Evolutionary conservation across 2,329 filamentous ascomycete genomes (phyloP), one percentile per base, ranked within the genome.

Genomic region (Sphaerulina vaccinii): DNA sequence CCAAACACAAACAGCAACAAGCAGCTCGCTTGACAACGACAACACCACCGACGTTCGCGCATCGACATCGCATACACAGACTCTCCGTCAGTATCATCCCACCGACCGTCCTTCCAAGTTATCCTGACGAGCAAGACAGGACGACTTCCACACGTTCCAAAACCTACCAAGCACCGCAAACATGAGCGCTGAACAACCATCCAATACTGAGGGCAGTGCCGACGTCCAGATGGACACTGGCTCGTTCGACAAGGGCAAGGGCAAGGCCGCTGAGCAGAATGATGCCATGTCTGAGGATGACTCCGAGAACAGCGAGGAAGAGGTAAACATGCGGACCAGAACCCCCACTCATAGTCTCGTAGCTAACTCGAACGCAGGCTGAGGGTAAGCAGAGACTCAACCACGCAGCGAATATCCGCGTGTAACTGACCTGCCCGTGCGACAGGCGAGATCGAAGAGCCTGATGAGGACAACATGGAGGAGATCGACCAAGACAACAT

Each of bases 401-500:
- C n/a, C 8, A 18, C 23, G 29, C 29, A 32, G 16, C 21, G 44
- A 23, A 23, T 4, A 39, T 21, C 3, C 9, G 19, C 37, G 8
- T 37, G 44, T 48, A 13, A 59, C 40, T 16, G 24, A 42, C 39
- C 18, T 16, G n/a, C n/a, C 22, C 1, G 27, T 9, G 22, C 39
- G 16, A 38, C 32, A 64, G 58, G 51, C 64, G 66, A 71, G 74
- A 80, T 75, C 51, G 85, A 86, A 62, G 87, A 88, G 47, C 86
- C 87, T 38, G 89, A 90, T 49, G 86, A 88, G 54, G 76, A 89
- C 66, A 87, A 88, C 72, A 82, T 96, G 79, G 88, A 95, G 70
- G 91, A 92, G 74, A 96, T 99, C 70, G 89, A 95, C 69, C 77
- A 82, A 51, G 82, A 82, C 70, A 97, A 97, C 80, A 95, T 97